A percentile compares a stretch with the other conserved stretches of the same genome.
Evolutionary conservation across 495 filamentous ascomycete species (phyloP).

Genomic region (Neurospora sp.): DNA sequence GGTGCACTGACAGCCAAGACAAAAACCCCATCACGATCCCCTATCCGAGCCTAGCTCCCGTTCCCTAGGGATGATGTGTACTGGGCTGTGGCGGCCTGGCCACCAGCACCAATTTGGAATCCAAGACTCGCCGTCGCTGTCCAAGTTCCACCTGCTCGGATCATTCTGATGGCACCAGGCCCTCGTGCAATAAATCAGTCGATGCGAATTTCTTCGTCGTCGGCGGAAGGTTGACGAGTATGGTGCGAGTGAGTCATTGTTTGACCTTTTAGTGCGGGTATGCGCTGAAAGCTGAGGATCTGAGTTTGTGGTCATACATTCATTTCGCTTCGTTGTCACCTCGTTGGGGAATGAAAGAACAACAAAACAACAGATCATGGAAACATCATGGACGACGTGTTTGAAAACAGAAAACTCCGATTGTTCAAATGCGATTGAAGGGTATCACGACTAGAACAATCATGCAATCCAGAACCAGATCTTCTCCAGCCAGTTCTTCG

Average conservation of each 20-base stretch:
- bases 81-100: neutral
- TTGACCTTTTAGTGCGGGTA: neutral
- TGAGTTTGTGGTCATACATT: neutral
- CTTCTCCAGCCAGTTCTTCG: slow-evolving; percentile 32
- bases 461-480: slow-evolving; percentile 40
- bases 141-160: neutral
- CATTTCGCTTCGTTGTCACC: neutral
- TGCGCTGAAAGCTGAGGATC: neutral
- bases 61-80: neutral
- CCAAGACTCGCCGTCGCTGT: neutral
- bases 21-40: neutral
- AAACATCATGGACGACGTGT: neutral
- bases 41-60: neutral
- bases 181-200: neutral
- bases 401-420: neutral
- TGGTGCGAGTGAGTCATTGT: neutral
- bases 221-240: neutral
- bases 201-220: neutral
- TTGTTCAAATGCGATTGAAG: neutral
- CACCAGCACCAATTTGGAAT: neutral
- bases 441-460: neutral
- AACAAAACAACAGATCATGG: neutral
- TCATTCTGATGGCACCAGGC: neutral
- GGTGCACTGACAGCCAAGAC: neutral
- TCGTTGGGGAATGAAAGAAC: neutral